Evolutionary conservation across 129 eudicot genomes (phyloP).

Genomic region (Apium graveolens): DNA sequence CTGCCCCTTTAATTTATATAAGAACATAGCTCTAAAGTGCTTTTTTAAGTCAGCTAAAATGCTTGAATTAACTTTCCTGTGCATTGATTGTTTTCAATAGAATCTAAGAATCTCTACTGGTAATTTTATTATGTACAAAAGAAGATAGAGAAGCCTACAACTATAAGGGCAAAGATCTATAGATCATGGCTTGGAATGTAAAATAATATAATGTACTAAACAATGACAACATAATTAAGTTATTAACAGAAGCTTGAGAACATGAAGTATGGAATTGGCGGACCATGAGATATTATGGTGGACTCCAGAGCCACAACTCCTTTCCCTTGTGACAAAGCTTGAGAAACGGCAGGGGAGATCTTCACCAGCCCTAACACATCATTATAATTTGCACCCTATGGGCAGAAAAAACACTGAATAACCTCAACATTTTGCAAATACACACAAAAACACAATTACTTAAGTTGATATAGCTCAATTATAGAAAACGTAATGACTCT

Average conservation of each 20-base stretch:
- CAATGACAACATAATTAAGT: constrained; percentile 3
- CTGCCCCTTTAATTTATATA: background rate
- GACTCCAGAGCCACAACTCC: constrained; percentile 18
- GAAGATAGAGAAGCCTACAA: background rate
- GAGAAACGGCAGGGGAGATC: background rate
- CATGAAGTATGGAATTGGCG: background rate
- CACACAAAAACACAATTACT: background rate
- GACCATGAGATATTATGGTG: constrained; percentile 93
- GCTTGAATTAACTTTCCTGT: background rate
- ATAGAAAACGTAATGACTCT: background rate
- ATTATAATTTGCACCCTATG: background rate
- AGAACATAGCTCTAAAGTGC: background rate
- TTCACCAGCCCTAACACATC: background rate
- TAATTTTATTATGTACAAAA: background rate
- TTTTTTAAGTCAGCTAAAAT: background rate
- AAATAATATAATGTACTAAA: background rate
- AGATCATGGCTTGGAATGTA: background rate
- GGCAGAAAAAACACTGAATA: no score
- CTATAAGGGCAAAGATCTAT: background rate
- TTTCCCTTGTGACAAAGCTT: background rate
- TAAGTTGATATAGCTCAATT: background rate
- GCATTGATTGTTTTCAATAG: background rate
- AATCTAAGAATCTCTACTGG: background rate
- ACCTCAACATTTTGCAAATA: background rate
- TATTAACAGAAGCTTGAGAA: background rate